phyloP scores from a whole-genome alignment of 2,329 filamentous ascomycete species.

The Colletotrichum sublineola region DNA sequence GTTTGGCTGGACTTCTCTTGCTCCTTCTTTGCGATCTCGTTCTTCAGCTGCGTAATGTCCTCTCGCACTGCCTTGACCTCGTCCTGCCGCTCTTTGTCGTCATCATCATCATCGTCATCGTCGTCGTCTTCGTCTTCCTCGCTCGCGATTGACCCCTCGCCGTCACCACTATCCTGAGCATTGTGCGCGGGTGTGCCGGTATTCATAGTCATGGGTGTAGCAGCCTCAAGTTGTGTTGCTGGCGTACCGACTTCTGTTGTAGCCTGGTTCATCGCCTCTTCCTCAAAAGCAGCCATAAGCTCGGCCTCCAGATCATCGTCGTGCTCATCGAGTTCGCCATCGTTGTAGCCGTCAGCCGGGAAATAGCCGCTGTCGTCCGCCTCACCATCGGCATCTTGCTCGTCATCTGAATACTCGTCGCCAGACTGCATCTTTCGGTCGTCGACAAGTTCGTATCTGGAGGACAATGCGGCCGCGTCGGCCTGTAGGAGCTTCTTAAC shows the following conservation, averaged over 20 bases:
- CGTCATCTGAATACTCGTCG: constrained; percentile 71
- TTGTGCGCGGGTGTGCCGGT: constrained; percentile 59
- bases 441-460: constrained; percentile 75
- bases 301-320: constrained; percentile 67
- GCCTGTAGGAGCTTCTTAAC: constrained; percentile 80
- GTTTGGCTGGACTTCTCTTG: constrained; percentile 58
- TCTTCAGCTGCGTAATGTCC: constrained; percentile 67
- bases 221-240: constrained; percentile 57
- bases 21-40: constrained; percentile 61
- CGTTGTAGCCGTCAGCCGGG: constrained; percentile 47
- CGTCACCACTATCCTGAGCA: constrained; percentile 60
- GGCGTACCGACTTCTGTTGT: constrained; percentile 57
- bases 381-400: constrained; percentile 63
- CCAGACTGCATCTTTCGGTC: constrained; percentile 54
- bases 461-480: constrained; percentile 72
- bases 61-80: constrained; percentile 68
- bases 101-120: constrained; percentile 66
- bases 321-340: constrained; percentile 51
- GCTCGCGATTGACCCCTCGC: constrained; percentile 60
- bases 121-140: constrained; percentile 65
- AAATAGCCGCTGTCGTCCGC: constrained; percentile 60
- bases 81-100: constrained; percentile 63
- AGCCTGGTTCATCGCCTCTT: constrained; percentile 55
- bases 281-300: constrained; percentile 66
- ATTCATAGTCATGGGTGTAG: constrained; percentile 60